A percentile compares a stretch with the other conserved stretches of the same genome.
Conservation (phyloP, 2,329 filamentous ascomycete species). For the Fusarium goolgardi region DNA sequence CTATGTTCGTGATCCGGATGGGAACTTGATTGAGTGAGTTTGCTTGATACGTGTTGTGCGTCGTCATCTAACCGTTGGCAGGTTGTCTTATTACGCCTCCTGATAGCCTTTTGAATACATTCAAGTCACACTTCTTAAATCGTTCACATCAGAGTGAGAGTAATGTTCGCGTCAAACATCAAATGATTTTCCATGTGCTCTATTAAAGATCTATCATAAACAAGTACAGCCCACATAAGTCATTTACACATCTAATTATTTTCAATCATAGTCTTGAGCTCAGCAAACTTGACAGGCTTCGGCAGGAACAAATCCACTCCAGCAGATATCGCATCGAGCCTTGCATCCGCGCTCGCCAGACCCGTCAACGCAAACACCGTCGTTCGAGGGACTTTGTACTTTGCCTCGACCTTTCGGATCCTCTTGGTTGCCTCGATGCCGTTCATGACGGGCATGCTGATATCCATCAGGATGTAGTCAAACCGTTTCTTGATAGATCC, state of each 20-base stretch:
- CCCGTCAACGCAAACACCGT: constrained; percentile 66
- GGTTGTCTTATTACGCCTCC: constrained; percentile 10
- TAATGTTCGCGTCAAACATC: too few relatives aligned
- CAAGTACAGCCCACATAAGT: constrained; percentile 16
- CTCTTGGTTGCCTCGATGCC: constrained; percentile 60
- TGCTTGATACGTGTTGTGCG: fast-evolving
- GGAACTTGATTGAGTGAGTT: constrained; percentile 70
- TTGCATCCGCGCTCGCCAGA: constrained; percentile 60
- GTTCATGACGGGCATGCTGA: constrained; percentile 68
- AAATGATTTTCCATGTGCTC: neutral
- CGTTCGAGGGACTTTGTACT: constrained; percentile 54
- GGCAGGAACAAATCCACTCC: constrained; percentile 64
- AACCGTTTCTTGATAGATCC: constrained; percentile 40
- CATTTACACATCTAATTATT: constrained; percentile 27
- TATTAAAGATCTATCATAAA: constrained; percentile 17
- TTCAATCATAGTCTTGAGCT: constrained; percentile 53
- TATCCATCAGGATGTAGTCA: constrained; percentile 59
- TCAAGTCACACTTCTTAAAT: too few relatives aligned
- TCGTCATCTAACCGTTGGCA: fast-evolving
- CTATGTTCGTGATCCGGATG: constrained; percentile 71
- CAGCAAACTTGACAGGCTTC: constrained; percentile 60
- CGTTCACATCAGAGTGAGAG: neutral
- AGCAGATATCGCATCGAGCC: constrained; percentile 60
- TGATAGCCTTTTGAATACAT: neutral
- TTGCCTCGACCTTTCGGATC: constrained; percentile 61